A percentile compares a stretch with the other conserved stretches of the same genome.
Conservation (phyloP, 2,329 filamentous ascomycete genomes). For the Pseudocercospora fuligena region DNA sequence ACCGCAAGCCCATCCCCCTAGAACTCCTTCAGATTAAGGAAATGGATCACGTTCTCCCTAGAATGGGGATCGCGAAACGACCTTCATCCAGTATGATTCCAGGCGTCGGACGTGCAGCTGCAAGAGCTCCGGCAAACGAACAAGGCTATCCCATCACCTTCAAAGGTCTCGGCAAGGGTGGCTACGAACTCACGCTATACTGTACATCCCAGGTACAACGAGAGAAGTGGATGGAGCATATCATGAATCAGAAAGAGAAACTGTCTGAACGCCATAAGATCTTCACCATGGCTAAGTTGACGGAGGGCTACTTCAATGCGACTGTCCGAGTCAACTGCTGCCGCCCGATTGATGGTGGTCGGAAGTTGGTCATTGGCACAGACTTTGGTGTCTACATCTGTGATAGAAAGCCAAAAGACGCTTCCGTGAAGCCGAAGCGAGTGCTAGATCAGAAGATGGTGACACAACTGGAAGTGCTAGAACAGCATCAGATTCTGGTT, state of each 20-base stretch:
- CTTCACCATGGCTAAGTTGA: slow-evolving; percentile 70
- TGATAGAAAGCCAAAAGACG: slow-evolving; percentile 85
- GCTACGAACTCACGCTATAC: slow-evolving; percentile 89
- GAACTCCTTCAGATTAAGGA: slow-evolving; percentile 92
- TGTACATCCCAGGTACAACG: slow-evolving; percentile 83
- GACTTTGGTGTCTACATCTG: slow-evolving; percentile 92
- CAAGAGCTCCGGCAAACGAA: slow-evolving; percentile 57
- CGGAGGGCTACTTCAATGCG: slow-evolving; percentile 88
- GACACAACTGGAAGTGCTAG: slow-evolving; percentile 93
- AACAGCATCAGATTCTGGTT: slow-evolving; percentile 90
- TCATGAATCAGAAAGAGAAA: slow-evolving; percentile 86
- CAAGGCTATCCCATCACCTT: slow-evolving; percentile 96
- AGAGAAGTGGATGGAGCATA: slow-evolving; percentile 96
- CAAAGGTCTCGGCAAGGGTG: slow-evolving; percentile 91
- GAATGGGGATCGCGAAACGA: slow-evolving; percentile 77
- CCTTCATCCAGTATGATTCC: slow-evolving; percentile 84
- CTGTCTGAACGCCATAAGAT: slow-evolving; percentile 76
- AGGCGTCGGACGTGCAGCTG: slow-evolving; percentile 57
- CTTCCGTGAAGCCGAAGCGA: slow-evolving; percentile 72
- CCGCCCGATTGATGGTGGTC: slow-evolving; percentile 90
- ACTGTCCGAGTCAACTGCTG: slow-evolving; percentile 92
- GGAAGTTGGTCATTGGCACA: slow-evolving; percentile 92
- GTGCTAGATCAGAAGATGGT: slow-evolving; percentile 86
- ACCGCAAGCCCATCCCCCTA: slow-evolving; percentile 90
- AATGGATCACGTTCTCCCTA: slow-evolving; percentile 94